Evolutionary conservation across 805 yeast genomes (phyloP).

Genomic region (Candida patagonica): DNA sequence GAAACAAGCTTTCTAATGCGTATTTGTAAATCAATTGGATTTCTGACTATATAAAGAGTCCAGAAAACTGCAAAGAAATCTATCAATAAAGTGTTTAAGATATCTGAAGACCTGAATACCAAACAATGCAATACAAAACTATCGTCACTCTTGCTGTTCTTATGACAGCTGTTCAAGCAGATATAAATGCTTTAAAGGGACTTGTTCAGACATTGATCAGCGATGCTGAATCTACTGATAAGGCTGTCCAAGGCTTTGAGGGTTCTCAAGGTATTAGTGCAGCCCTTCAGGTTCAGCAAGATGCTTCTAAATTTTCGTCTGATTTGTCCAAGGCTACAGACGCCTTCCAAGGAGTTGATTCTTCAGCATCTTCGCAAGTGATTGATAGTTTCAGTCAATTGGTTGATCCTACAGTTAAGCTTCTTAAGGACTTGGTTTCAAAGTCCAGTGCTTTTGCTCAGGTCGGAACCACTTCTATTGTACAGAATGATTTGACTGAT

Average conservation of each 20-base stretch:
- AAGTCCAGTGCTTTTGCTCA: slow-evolving; percentile 20
- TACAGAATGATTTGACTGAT: slow-evolving; percentile 17
- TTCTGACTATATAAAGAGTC: too few species aligned
- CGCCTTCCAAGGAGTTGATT: slow-evolving; percentile 6
- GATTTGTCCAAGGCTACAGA: slow-evolving; percentile 12
- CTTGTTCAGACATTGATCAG: neutral
- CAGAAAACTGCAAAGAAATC: too few species aligned
- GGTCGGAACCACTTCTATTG: slow-evolving; percentile 18
- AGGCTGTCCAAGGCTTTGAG: slow-evolving; percentile 7
- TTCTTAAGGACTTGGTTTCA: slow-evolving; percentile 16
- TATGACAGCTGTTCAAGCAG: neutral
- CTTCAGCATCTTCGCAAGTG: slow-evolving; percentile 10
- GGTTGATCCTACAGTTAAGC: slow-evolving; percentile 12
- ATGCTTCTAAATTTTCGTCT: slow-evolving; percentile 15
- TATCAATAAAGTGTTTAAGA: too few species aligned
- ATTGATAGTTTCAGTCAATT: slow-evolving; percentile 7
- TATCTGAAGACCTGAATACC: too few species aligned
- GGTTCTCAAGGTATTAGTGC: slow-evolving; percentile 19
- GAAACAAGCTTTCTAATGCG: too few species aligned
- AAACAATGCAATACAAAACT: too few species aligned
- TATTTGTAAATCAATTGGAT: too few species aligned
- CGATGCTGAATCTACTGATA: slow-evolving; percentile 9
- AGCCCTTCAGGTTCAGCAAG: slow-evolving; percentile 24
- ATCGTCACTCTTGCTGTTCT: slow-evolving; percentile 2
- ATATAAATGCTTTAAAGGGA: neutral